Evolutionary conservation across 306 rosid species (phyloP).

Genomic region (Arachis hypogaea): DNA sequence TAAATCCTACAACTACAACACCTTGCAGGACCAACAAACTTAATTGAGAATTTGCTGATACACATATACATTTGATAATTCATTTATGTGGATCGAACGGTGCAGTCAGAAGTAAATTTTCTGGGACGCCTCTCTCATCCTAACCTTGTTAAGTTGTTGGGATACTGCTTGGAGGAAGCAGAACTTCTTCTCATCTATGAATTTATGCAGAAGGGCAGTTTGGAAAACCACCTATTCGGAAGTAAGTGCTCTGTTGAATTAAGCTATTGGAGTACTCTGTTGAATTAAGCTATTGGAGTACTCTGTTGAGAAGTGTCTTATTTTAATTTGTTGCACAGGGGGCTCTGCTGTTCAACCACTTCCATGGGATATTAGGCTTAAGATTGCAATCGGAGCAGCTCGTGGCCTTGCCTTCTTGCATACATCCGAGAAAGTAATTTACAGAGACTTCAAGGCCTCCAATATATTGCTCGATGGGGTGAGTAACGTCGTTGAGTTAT

Average conservation of each 20-base stretch:
- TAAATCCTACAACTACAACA: too few relatives aligned
- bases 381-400: constrained; percentile 96
- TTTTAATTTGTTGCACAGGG: constrained; percentile 54
- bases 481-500: neutral
- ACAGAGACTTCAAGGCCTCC: constrained; percentile 95
- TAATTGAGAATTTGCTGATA: constrained; percentile 8
- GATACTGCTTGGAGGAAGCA: constrained; percentile 82
- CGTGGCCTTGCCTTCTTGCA: constrained; percentile 89
- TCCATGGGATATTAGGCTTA: constrained; percentile 81
- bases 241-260: constrained; percentile 53
- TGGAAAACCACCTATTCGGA: constrained; percentile 94
- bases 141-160: constrained; percentile 85
- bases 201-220: constrained; percentile 93
- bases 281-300: neutral
- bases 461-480: constrained; percentile 94
- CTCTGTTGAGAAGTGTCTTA: constrained; percentile 9
- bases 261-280: too few relatives aligned
- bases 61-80: neutral
- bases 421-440: constrained; percentile 84
- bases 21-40: neutral
- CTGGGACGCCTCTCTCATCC: constrained; percentile 91
- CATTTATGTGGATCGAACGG: constrained; percentile 24
- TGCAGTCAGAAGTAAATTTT: constrained; percentile 91
- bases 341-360: constrained; percentile 85
- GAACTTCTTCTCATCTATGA: constrained; percentile 86